phyloP scores from a whole-genome alignment of 768 basidiomycete genomes.

The Mycena vulgaris region DNA sequence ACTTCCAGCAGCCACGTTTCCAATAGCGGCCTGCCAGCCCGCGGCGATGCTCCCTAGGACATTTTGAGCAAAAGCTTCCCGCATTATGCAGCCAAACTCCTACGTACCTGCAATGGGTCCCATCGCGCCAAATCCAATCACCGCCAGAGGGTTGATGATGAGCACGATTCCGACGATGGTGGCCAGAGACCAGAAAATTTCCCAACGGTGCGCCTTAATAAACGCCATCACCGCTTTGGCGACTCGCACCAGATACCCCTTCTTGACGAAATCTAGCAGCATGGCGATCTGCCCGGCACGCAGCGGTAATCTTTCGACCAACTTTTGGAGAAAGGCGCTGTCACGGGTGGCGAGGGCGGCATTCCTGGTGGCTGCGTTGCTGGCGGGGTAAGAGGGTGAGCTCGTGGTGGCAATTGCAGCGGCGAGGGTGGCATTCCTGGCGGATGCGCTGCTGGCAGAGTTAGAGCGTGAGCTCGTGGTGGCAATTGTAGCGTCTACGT shows the following conservation, averaged over 20 bases:
- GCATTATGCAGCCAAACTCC: constrained; percentile 9
- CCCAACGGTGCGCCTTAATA: constrained; percentile 22
- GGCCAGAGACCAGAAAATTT: constrained; percentile 1
- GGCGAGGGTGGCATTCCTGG: constrained; percentile 16
- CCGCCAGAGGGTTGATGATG: constrained; percentile 20
- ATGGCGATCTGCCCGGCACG: constrained; percentile 12
- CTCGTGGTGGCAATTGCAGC: constrained; percentile 14
- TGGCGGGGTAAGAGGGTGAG: constrained; percentile 22
- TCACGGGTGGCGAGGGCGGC: constrained; percentile 16
- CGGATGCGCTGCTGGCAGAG: constrained; percentile 16
- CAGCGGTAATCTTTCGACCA: constrained; percentile 10
- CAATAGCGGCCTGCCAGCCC: constrained; percentile 23
- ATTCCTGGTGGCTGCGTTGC: constrained; percentile 11
- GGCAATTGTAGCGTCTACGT: constrained; percentile 9
- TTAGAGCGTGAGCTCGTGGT: constrained; percentile 24
- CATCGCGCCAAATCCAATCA: constrained; percentile 14
- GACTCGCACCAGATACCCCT: constrained; percentile 16
- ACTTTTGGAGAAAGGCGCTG: constrained; percentile 17
- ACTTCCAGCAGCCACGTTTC: constrained; percentile 27
- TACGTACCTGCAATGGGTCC: constrained; percentile 24
- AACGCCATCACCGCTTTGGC: constrained; percentile 21
- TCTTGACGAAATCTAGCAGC: constrained; percentile 23
- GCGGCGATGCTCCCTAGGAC: constrained; percentile 22
- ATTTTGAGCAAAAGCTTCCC: constrained; percentile 1
- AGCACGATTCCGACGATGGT: constrained; percentile 20